Conservation (phyloP, 2,329 filamentous ascomycete species). For the Epichloe sylvatica region DNA sequence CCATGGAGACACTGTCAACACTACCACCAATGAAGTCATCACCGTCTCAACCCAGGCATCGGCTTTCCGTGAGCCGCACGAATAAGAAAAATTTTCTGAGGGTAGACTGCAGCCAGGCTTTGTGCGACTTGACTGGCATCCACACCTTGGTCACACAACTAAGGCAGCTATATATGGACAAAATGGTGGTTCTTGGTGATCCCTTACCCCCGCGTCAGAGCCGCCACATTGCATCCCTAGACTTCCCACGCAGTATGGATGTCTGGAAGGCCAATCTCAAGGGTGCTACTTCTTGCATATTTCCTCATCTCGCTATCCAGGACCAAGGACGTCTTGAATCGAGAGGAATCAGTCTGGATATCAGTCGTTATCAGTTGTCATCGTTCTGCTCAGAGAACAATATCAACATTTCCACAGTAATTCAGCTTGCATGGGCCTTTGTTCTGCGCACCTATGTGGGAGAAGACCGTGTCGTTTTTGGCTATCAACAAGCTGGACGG, state of each 20-base stretch:
- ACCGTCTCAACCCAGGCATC: conserved; percentile 30
- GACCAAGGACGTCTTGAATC: conserved; percentile 18
- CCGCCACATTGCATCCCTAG: conserved; percentile 15
- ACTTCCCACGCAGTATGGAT: conserved; percentile 22
- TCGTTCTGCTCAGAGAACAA: conserved; percentile 26
- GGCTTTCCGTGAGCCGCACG: conserved; percentile 35
- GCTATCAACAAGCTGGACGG: conserved; percentile 32
- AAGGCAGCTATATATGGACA: conserved; percentile 28
- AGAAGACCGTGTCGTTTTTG: conserved; percentile 39
- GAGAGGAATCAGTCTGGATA: conserved; percentile 25
- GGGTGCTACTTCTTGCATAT: conserved; percentile 28
- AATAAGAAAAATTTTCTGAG: conserved; percentile 31
- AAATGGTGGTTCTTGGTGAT: conserved; percentile 15
- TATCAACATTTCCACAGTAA: conserved; percentile 33
- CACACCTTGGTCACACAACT: conserved; percentile 34
- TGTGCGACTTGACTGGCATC: conserved; percentile 35
- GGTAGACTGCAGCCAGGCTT: conserved; percentile 35
- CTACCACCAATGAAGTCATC: conserved; percentile 27
- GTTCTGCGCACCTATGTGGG: conserved; percentile 41
- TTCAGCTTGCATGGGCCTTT: conserved; percentile 47
- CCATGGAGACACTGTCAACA: conserved; percentile 22
- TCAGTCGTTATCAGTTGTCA: conserved; percentile 26
- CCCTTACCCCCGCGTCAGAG: conserved; percentile 13
- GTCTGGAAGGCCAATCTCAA: conserved; percentile 31
- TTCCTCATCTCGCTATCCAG: conserved; percentile 26